phyloP scores from a whole-genome alignment of 345 rosid genomes.

The Clarkia xantiana region DNA sequence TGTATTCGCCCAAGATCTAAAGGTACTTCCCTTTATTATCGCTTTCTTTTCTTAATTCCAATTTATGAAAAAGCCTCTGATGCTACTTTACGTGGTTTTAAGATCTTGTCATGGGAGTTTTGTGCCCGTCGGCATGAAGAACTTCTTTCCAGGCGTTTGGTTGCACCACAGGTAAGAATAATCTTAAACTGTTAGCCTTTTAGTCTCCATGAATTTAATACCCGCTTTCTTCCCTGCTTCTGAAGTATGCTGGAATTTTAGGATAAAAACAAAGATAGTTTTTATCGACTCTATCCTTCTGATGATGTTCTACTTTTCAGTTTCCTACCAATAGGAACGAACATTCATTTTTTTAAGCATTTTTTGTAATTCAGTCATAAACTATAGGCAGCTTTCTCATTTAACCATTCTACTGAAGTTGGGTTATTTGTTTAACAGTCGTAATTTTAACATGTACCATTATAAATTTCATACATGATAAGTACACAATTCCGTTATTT shows the following conservation, averaged over 20 bases:
- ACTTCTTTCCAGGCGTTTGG: conserved; percentile 81
- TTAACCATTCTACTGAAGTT: no score
- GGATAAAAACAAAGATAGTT: no score
- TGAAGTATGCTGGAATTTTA: background rate
- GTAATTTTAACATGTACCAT: background rate
- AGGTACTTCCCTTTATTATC: conserved; percentile 28
- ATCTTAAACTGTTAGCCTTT: no score
- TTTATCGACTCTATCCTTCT: no score
- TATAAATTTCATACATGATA: background rate
- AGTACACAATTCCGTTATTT: background rate
- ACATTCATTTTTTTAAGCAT: no score
- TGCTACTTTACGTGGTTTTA: background rate
- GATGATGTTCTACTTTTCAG: no score
- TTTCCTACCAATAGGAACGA: no score
- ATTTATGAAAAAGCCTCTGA: no score
- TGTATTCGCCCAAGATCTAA: conserved; percentile 70
- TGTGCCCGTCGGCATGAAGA: conserved; percentile 92
- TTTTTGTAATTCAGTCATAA: no score
- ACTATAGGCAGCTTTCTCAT: no score
- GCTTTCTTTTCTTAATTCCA: background rate
- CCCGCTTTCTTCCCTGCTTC: background rate
- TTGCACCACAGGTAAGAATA: conserved; percentile 73
- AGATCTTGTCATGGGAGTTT: conserved; percentile 97
- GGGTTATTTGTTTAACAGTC: background rate
- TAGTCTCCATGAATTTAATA: background rate